Base-by-base conservation (phyloP, 129 eudicot genomes). In the Escallonia rubra region DNA sequence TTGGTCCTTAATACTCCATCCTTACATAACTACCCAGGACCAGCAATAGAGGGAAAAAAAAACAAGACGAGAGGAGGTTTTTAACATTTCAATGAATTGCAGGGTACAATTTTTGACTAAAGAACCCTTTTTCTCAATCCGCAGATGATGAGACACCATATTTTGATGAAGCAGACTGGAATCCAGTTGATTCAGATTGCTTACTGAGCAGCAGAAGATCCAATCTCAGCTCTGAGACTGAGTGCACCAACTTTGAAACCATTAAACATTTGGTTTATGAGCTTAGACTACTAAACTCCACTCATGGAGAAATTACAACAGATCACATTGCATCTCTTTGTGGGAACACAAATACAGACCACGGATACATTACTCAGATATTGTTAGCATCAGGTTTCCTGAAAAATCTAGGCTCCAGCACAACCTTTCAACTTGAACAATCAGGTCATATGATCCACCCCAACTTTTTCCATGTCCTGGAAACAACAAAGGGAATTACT, bases 391-490 rank as follows among this genome's bases (percentile, higher is more conserved):
- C 91, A 0, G 91, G 95, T 56, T 73, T 82, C 78, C 82, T 92
- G 54, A 69, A 78, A 67, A 79, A 76, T 59, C 76, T 62, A 42
- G 77, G 71, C 46, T 66, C 71, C 69, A 74, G 74, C 70, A 38
- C 80, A 10, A 65, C 74, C 46, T 65, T 73, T 56, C 81, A 76
- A 72, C 83, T 76, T 68, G 77, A 66, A 47, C 81, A 83, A 67
- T 78, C 87, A 15, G 54, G 74, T 39, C 70, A 79, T 72, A 66
- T 80, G 72, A 80, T 89, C 59, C 79, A 89, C 82, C 96, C 95
- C 43, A 84, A 79, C 54, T 76, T 89, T 75, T 88, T 83, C 64
- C 82, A 83, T 69, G 85, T 82, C 70, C 77, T 92, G 68, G 98
- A 92, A 78, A 93, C 80, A 78, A 81, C 76, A 49, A 79, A 78